These are phyloP conservation scores for Penicillium frequentans DNA, from an alignment of 2,329 filamentous ascomycete species.

Conservation along the genomic window DNA sequence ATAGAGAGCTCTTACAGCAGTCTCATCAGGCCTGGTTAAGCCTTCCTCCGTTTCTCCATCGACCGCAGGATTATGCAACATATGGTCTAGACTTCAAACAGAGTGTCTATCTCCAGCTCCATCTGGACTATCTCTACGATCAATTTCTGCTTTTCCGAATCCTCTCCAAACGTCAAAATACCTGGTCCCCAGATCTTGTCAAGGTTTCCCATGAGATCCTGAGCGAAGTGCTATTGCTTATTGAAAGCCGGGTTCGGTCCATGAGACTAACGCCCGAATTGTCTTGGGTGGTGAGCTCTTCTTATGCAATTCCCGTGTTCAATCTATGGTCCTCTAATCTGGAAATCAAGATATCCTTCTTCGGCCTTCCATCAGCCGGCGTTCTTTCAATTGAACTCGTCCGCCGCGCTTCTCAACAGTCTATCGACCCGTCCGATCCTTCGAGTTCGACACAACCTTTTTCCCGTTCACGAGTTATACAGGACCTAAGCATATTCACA, in stretches of 20 bases:
- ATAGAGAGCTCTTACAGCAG: background rate
- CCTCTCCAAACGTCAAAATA: background rate
- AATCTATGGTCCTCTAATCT: background rate
- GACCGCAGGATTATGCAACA: background rate
- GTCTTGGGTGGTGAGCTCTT: background rate
- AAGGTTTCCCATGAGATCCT: constrained; percentile 1
- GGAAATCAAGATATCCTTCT: constrained; percentile 6
- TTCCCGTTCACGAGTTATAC: constrained; percentile 23
- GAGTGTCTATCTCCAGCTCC: background rate
- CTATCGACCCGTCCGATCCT: background rate
- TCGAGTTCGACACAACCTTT: constrained; percentile 1
- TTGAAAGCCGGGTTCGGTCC: background rate
- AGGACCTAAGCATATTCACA: constrained; percentile 24
- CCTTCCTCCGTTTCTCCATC: background rate
- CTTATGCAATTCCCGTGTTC: background rate
- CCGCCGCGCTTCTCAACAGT: constrained; percentile 4
- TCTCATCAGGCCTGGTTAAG: background rate
- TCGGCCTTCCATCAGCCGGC: constrained; percentile 24
- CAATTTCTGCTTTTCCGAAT: constrained; percentile 1
- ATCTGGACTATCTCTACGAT: constrained; percentile 2
- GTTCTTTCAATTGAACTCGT: constrained; percentile 28
- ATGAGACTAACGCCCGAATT: background rate
- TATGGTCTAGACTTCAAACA: background rate
- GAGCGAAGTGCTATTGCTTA: background rate
- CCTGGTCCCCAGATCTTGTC: background rate